Evolutionary conservation across 2,329 filamentous ascomycete species (phyloP).

Genomic region (Elsinoe perseae): DNA sequence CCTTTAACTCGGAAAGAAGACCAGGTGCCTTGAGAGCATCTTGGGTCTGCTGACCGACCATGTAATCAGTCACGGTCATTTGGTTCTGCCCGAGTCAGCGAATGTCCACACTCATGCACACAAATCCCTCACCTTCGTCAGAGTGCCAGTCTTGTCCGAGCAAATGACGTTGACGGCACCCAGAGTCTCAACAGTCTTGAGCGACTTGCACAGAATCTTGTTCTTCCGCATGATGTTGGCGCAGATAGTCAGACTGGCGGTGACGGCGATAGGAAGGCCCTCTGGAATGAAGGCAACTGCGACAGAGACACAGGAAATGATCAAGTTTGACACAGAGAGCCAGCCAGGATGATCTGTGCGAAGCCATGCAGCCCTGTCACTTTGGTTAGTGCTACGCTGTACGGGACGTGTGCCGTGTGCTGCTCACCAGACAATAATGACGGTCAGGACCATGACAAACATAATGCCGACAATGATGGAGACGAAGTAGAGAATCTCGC

Average conservation of each 20-base stretch:
- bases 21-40: constrained; percentile 43
- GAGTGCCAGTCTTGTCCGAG: constrained; percentile 68
- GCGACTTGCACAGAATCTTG: constrained; percentile 69
- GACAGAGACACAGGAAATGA: constrained; percentile 62
- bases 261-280: constrained; percentile 62
- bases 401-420: not conserved
- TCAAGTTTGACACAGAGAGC: constrained; percentile 64
- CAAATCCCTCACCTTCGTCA: constrained; percentile 40
- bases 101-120: not conserved
- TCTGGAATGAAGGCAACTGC: constrained; percentile 43
- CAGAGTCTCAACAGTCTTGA: constrained; percentile 70
- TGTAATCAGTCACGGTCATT: constrained; percentile 65
- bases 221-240: constrained; percentile 70
- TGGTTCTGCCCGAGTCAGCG: constrained; percentile 46
- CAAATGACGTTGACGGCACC: constrained; percentile 66
- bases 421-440: constrained; percentile 57
- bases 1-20: constrained; percentile 27
- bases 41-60: constrained; percentile 48
- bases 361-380: constrained; percentile 60
- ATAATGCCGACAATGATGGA: constrained; percentile 61
- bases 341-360: constrained; percentile 57
- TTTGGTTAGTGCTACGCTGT: not conserved
- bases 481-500: constrained; percentile 66
- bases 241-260: constrained; percentile 61
- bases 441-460: constrained; percentile 55